These are phyloP conservation scores for Diversispora epigaea DNA, from an alignment of 192 early-diverging fungal species.

Conservation along the genomic window DNA sequence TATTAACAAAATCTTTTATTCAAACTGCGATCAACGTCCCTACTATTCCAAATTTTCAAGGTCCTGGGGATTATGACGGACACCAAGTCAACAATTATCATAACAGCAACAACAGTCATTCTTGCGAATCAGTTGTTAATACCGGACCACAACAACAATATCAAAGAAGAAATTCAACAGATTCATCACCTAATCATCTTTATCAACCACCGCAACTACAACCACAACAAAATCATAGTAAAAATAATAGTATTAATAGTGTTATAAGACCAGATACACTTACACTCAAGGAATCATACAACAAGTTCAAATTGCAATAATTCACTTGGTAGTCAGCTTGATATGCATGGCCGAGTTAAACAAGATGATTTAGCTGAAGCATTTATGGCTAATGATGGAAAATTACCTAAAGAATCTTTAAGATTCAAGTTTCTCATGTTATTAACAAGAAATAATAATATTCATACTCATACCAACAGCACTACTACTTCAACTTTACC, in stretches of 20 bases:
- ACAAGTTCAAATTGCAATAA: constrained; percentile 1
- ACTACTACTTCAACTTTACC: too few species aligned
- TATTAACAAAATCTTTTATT: constrained; percentile 1
- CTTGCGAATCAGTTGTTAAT: too few species aligned
- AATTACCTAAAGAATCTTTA: constrained; percentile 13
- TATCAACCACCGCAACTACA: not conserved
- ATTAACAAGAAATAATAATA: not conserved
- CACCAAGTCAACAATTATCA: not conserved
- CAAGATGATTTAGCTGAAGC: constrained; percentile 29
- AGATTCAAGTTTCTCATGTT: not conserved
- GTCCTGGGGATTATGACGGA: constrained; percentile 11
- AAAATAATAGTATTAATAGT: not conserved
- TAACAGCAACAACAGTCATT: not conserved
- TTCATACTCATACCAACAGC: too few species aligned
- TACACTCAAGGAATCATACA: not conserved
- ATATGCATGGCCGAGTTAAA: too few species aligned
- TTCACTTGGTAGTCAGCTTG: constrained; percentile 15
- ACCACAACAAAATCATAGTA: not conserved
- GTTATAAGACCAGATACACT: constrained; percentile 8
- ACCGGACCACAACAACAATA: too few species aligned
- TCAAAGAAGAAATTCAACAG: too few species aligned
- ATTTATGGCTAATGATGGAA: constrained; percentile 13
- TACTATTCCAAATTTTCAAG: not conserved
- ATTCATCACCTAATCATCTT: too few species aligned
- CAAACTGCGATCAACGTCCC: not conserved